Base-by-base conservation (phyloP, 1,284 basidiomycete species). In the Salmacisia buchloeana region DNA sequence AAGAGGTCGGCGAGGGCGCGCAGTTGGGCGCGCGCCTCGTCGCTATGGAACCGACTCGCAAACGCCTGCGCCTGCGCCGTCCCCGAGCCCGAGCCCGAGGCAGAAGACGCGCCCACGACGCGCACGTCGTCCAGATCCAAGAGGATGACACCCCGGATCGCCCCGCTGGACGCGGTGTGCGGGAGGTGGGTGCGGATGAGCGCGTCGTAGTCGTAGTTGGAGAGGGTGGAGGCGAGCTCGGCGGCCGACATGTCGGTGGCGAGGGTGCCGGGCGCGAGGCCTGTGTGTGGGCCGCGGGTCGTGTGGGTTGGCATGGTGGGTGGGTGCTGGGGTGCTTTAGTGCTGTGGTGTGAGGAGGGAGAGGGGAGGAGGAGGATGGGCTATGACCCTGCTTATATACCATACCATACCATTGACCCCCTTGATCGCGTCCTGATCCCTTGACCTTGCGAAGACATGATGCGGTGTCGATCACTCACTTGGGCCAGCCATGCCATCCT, bases 171-270 rank as follows among this genome's bases (percentile, higher is more conserved):
- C 1, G 46, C 46, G 15, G 46, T 13, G 5, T 25, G 46, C 10
- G 46, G 46, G n/a, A 52, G 46, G 2, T 52, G 46, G 46, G 29
- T 52, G 9, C 29, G 23, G 46, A 52, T 52, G 23, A 52, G 46
- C 29, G 23, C 46, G 46, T 52, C 46, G 46, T 52, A 52, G 46
- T 52, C 46, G 4, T 27, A 52, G 46, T 52, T 52, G 29, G 49
- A 54, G 49, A 54, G 15, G 27, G 34, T 54, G 3, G 49, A 54
- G 15, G 15, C 34, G 15, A 27, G 25, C 29, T 54, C 29, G 5
- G 29, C 23, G 12, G 49, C 3, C 12, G 31, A 27, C 49, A 54
- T 54, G 49, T 54, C 49, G 15, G 25, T 31, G 1, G 49, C 49
- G 12, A 54, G 49, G 13, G 49, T 54, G 27, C 49, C 49, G 18